Conservation (phyloP, 1,139 yeast genomes). For the Eremothecium coryli region DNA sequence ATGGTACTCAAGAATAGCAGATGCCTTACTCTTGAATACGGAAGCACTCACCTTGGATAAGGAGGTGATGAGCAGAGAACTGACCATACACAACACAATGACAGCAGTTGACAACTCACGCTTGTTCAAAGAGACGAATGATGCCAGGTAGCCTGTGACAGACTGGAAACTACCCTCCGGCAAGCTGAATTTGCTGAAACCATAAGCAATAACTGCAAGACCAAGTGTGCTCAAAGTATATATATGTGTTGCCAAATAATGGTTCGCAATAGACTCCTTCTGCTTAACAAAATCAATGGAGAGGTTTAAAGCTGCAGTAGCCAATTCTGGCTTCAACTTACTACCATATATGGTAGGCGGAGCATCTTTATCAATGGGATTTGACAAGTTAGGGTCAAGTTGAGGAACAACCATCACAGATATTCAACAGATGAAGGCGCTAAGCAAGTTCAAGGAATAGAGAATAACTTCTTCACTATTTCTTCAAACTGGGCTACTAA, state of each 20-base stretch:
- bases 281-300: constrained; percentile 58
- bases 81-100: constrained; percentile 19
- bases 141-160: constrained; percentile 18
- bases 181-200: constrained; percentile 15
- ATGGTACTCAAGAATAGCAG: constrained; percentile 38
- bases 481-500: no score
- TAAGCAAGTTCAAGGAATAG: no score
- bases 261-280: constrained; percentile 45
- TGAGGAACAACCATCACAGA: constrained; percentile 26
- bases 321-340: constrained; percentile 44
- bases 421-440: no score
- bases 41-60: constrained; percentile 31
- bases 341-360: constrained; percentile 42
- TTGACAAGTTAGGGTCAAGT: constrained; percentile 41
- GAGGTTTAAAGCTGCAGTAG: constrained; percentile 52
- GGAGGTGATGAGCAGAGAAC: constrained; percentile 25
- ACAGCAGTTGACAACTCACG: constrained; percentile 16
- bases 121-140: constrained; percentile 21
- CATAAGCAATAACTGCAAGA: constrained; percentile 24
- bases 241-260: constrained; percentile 42
- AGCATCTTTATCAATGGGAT: constrained; percentile 43
- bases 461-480: no score
- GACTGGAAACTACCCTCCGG: constrained; percentile 17
- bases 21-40: constrained; percentile 39
- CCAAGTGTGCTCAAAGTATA: constrained; percentile 28